Base-by-base conservation (phyloP, 2,329 filamentous ascomycete species). In the Periglandula ipomoeae region DNA sequence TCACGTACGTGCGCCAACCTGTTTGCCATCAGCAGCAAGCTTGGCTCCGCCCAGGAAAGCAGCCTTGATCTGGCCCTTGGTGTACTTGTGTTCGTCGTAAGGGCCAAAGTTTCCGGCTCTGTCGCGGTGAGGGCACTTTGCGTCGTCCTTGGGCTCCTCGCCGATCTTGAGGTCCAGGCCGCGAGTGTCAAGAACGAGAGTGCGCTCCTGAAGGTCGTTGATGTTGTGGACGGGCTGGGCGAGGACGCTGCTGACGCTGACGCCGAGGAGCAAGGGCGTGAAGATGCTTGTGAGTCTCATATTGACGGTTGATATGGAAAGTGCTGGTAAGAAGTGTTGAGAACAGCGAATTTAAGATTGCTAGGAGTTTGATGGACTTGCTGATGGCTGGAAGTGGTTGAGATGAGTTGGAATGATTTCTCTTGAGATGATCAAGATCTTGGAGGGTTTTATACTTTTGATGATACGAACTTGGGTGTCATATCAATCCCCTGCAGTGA, bases 261-360 rank as follows among this genome's bases (percentile, higher is more conserved):
- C 4, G 17, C 39, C 17, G 2, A 48, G 30, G 10, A 48, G 30
- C 22, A 48, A 7, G 4, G 37, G 23, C 6, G 46, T 48, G 22
- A 42, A 48, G 22, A 48, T n/a, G 22, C n/a, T 24, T 5, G 39
- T 22, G 9, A 23, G 20, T 41, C 39, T 48, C 30, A 48, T 48
- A 2, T 17, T 37, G 15, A 17, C 20, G 15, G 15, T 2, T 8
- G 5, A 24, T 22, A 40, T 32, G 9, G 30, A 24, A 24, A 26
- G 23, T n/a, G 11, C 11, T 40, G 4, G 2, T 26, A 6, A 27
- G 26, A 41, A 19, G 0, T 23, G 11, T 24, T n/a, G 15, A n/a
- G 13, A 23, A 9, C 5, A 15, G 11, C 13, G 11, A 9, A 4
- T 10, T 23, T n/a, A 37, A 20, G 38, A 15, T 13, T 40, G 19